Percentiles rank a stretch among this genome's conserved stretches.
Conservation (phyloP, 768 basidiomycete species). For the Boletellus ananas region DNA sequence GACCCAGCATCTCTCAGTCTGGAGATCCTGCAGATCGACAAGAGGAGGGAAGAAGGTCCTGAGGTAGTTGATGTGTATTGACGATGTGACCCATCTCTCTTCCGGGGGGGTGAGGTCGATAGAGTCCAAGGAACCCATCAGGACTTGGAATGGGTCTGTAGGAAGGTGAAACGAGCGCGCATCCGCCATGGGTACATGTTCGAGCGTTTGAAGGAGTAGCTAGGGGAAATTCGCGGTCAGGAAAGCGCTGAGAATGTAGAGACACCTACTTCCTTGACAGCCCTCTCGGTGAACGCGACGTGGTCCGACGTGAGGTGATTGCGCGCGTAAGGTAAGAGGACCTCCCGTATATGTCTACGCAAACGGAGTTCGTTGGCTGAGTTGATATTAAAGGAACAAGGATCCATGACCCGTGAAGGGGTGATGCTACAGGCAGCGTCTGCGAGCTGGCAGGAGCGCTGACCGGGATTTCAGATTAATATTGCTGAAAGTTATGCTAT, state of each 20-base stretch:
- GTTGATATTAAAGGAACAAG: conserved; percentile 15
- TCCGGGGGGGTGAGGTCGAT: conserved; percentile 37
- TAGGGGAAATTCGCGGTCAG: conserved; percentile 25
- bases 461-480: too few relatives aligned
- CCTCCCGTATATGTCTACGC: conserved; percentile 46
- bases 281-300: conserved; percentile 47
- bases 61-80: conserved; percentile 19
- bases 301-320: conserved; percentile 55
- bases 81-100: conserved; percentile 38
- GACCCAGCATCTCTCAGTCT: conserved; percentile 38
- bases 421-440: too few relatives aligned
- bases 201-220: conserved; percentile 39
- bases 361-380: conserved; percentile 21
- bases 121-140: conserved; percentile 35
- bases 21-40: conserved; percentile 22
- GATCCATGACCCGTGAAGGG: conserved; percentile 9
- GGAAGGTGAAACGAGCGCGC: conserved; percentile 49
- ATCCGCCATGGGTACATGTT: conserved; percentile 45
- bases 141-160: conserved; percentile 50
- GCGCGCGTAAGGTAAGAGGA: conserved; percentile 52
- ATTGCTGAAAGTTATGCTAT: too few relatives aligned
- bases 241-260: background rate
- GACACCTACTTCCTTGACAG: conserved; percentile 42
- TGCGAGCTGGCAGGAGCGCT: too few relatives aligned
- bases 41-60: conserved; percentile 15